Evolutionary conservation across 2,329 filamentous ascomycete genomes (phyloP).

Genomic region (Leptographium lundbergii): DNA sequence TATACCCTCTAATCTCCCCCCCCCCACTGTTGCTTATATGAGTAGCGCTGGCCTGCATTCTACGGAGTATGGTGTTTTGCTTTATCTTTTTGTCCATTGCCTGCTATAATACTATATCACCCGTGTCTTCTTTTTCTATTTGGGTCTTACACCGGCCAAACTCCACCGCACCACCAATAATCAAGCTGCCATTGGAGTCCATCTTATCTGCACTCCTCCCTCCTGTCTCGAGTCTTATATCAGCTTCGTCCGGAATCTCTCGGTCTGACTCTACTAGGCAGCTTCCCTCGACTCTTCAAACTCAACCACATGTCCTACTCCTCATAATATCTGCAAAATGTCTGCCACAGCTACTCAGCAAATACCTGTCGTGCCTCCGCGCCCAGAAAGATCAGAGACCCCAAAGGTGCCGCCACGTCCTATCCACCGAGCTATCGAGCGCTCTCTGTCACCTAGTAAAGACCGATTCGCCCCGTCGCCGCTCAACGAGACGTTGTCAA

Average conservation of each 20-base stretch:
- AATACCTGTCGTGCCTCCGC: slow-evolving; percentile 43
- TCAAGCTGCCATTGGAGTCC: background rate
- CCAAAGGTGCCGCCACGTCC: slow-evolving; percentile 76
- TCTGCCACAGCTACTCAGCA: slow-evolving; percentile 35
- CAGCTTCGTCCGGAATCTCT: background rate
- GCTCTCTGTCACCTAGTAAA: slow-evolving; percentile 64
- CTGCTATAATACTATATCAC: background rate
- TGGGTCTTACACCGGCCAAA: background rate
- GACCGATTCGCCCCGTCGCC: slow-evolving; percentile 78
- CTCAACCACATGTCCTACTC: background rate
- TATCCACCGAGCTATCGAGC: slow-evolving; percentile 51
- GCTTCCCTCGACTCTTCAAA: background rate
- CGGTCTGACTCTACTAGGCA: background rate
- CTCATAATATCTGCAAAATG: slow-evolving; percentile 22
- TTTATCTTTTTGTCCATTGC: too few species aligned
- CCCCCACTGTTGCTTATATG: background rate
- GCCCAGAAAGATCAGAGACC: slow-evolving; percentile 39
- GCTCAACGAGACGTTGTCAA: slow-evolving; percentile 54
- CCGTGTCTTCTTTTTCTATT: background rate
- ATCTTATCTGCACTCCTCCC: background rate
- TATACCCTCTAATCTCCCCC: background rate
- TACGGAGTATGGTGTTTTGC: too few species aligned
- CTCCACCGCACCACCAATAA: background rate
- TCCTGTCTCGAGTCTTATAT: background rate
- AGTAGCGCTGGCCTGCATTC: too few species aligned